Conservation (phyloP, 2,329 filamentous ascomycete species). For the Fusarium clavum region DNA sequence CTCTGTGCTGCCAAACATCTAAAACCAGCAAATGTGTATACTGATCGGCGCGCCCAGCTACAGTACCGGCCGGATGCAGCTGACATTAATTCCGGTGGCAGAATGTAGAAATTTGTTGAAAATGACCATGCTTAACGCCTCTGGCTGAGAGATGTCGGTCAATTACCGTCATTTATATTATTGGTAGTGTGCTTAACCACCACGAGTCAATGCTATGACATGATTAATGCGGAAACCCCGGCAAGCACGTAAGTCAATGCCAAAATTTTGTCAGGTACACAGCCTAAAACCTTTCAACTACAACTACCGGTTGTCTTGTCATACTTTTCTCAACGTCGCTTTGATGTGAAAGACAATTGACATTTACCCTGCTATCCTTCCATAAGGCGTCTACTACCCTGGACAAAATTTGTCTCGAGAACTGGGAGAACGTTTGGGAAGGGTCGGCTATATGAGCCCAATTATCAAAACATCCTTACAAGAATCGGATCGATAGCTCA, state of each 20-base stretch:
- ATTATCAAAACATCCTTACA: rapidly evolving
- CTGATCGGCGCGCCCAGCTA: background rate
- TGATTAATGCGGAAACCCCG: constrained; percentile 6
- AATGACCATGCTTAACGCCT: background rate
- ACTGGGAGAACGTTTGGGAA: rapidly evolving
- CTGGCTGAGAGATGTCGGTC: background rate
- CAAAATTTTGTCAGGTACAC: background rate
- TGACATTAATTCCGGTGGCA: background rate
- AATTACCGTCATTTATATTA: background rate
- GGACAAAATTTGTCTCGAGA: rapidly evolving
- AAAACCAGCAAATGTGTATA: background rate
- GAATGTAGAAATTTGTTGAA: background rate
- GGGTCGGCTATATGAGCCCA: rapidly evolving
- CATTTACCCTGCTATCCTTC: background rate
- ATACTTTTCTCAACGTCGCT: background rate
- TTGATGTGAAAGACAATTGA: background rate
- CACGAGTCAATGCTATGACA: constrained; percentile 11
- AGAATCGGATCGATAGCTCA: constrained; percentile 38
- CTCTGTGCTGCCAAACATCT: background rate
- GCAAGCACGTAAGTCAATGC: constrained; percentile 8
- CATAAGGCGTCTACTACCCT: background rate
- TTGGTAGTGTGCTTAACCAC: background rate
- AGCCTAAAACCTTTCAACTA: too few species aligned
- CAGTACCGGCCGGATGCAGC: background rate
- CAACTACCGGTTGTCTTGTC: background rate